phyloP scores from a whole-genome alignment of 78 protist genomes.

The Isochrysis galbana region DNA sequence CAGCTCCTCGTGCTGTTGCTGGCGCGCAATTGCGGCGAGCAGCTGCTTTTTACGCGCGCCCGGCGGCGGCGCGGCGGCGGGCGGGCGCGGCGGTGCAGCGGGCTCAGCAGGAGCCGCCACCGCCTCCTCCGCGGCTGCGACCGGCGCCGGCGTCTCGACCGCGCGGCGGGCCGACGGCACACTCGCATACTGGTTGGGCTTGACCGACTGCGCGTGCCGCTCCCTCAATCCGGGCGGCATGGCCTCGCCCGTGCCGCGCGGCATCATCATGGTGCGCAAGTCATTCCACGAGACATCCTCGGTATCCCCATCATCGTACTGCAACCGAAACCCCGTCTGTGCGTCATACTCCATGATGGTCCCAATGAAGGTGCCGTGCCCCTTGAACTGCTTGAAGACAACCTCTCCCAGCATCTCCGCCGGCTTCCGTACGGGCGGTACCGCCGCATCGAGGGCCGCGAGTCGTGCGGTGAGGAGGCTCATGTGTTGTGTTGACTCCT shows the following conservation, averaged over 20 bases:
- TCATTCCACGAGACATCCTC: background rate
- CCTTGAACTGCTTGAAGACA: background rate
- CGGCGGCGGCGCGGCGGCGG: background rate
- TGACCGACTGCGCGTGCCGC: background rate
- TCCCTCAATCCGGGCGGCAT: background rate
- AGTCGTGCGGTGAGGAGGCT: background rate
- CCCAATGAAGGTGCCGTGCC: slow-evolving; percentile 19
- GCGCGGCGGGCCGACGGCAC: background rate
- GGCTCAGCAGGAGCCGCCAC: background rate
- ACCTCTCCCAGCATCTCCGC: background rate
- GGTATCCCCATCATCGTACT: slow-evolving; percentile 26
- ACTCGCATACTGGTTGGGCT: too few relatives aligned
- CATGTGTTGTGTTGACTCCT: background rate
- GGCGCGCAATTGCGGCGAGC: background rate
- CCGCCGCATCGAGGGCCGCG: background rate
- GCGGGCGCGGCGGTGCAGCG: background rate
- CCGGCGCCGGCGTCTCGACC: background rate
- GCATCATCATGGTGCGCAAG: background rate
- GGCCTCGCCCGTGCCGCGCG: background rate
- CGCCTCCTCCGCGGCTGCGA: background rate
- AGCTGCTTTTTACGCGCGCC: slow-evolving; percentile 5
- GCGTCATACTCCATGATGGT: slow-evolving; percentile 10
- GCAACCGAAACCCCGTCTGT: background rate
- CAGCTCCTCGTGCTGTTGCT: background rate
- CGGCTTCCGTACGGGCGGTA: background rate